A percentile compares a stretch with the other conserved stretches of the same genome.
Conservation (phyloP, 2,329 filamentous ascomycete genomes). For the Ophiostoma perfectum region DNA sequence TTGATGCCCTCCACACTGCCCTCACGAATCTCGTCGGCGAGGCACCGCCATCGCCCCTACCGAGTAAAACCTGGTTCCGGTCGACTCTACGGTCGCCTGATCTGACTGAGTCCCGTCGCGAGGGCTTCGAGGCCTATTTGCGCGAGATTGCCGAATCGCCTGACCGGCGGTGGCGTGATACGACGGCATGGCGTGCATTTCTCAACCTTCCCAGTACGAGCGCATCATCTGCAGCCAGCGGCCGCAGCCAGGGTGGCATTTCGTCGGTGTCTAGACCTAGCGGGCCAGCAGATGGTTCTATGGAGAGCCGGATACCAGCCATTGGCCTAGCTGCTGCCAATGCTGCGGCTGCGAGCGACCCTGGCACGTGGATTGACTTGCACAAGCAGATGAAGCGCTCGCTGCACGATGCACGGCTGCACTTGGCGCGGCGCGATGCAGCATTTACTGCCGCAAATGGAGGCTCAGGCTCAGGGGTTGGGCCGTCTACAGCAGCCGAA, state of each 20-base stretch:
- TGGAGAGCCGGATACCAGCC: slow-evolving; percentile 35
- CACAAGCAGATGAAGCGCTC: slow-evolving; percentile 67
- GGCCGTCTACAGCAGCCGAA: slow-evolving; percentile 42
- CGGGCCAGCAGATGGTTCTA: not conserved
- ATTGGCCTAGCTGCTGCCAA: slow-evolving; percentile 37
- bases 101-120: slow-evolving; percentile 65
- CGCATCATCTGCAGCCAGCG: slow-evolving; percentile 23
- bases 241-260: slow-evolving; percentile 20
- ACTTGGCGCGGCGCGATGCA: slow-evolving; percentile 62
- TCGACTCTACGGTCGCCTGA: slow-evolving; percentile 64
- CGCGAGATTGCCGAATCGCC: slow-evolving; percentile 64
- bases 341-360: slow-evolving; percentile 48
- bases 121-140: slow-evolving; percentile 65
- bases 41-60: slow-evolving; percentile 62
- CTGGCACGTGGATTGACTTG: slow-evolving; percentile 69
- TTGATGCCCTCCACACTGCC: slow-evolving; percentile 58
- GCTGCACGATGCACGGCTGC: slow-evolving; percentile 61
- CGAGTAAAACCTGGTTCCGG: slow-evolving; percentile 71
- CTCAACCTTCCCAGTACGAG: slow-evolving; percentile 55
- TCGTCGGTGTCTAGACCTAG: not conserved
- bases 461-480: not conserved
- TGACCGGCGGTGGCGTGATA: slow-evolving; percentile 72
- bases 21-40: slow-evolving; percentile 56
- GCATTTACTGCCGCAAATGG: slow-evolving; percentile 36
- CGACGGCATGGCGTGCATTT: slow-evolving; percentile 66